Conservation (phyloP, 2,329 filamentous ascomycete genomes). For the Scopulariopsis brevicaulis region DNA sequence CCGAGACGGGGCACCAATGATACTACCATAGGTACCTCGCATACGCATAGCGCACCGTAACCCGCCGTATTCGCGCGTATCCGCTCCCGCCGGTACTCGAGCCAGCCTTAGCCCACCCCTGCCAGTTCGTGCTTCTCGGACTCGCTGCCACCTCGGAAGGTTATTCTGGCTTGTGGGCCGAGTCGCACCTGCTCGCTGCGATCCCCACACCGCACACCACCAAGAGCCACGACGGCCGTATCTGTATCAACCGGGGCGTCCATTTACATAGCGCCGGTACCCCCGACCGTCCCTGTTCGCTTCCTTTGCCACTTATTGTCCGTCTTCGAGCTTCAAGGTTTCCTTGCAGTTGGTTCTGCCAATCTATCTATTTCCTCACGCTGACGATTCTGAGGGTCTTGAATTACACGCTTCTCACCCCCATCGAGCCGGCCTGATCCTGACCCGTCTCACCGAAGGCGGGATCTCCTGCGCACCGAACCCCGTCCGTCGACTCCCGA, state of each 20-base stretch:
- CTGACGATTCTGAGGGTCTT: neutral
- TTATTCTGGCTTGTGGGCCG: neutral
- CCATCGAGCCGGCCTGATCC: neutral
- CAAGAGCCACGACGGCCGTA: neutral
- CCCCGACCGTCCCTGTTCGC: neutral
- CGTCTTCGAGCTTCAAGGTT: neutral
- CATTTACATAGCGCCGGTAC: neutral
- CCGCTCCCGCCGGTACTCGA: neutral
- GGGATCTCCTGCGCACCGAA: neutral
- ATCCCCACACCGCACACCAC: neutral
- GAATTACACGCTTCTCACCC: neutral
- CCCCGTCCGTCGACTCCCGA: neutral
- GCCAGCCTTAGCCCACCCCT: neutral
- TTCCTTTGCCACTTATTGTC: neutral
- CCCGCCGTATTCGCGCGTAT: neutral
- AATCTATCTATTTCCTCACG: neutral
- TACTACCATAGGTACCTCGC: neutral
- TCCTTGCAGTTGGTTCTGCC: neutral
- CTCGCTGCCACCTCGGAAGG: neutral
- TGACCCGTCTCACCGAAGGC: neutral
- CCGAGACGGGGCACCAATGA: neutral
- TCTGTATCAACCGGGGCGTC: neutral
- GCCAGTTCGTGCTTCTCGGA: neutral
- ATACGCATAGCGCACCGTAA: neutral
- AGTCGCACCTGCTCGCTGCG: neutral